Evolutionary conservation across 1,139 yeast species (phyloP), one percentile per base, ranked within the genome.

Genomic region (Eremothecium sinecaudum): DNA sequence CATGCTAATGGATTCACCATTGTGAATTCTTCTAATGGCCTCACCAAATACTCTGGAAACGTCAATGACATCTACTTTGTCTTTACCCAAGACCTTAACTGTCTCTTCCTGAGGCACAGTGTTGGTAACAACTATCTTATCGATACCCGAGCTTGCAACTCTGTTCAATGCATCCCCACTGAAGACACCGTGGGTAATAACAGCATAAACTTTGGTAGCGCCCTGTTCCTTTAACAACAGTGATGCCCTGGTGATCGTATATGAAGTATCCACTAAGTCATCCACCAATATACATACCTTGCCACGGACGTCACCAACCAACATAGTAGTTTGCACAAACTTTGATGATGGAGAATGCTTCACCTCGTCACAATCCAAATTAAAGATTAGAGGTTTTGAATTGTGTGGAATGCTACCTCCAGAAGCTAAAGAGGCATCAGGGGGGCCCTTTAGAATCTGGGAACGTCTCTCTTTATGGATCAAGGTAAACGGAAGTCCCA

Each of bases 1-100:
- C 83, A 86, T 80, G 13, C 94, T 79, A 14, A 90, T 94, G 18
- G 90, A 76, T 64, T 90, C 99, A 45, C 99, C 99, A 49, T 90
- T 90, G 59, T 90, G 95, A 31, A 90, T 87, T 58, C 99, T 69
- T 58, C 99, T 70, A 33, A 90, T 84, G 2, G 97, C 90, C 58
- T 90, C 99, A 11, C 93, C 95, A 51, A 90, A 79, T 12, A 87
- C 75, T 39, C 82, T 66, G 5, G 94, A 77, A 10, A 90, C 90
- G 51, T 92, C 98, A 50, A 90, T 65, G 6, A 87, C 87, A 49
- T 81, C 94, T 31, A 84, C 63, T 53, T 71, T 70, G 37, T 72
- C 75, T 4, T 69, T 68, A 36, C 83, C 74, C n/a, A 71, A 62
- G n/a, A 48, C 56, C 28, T 52, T 49, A 15, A 52, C 42, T 16